Evolutionary conservation across 2,329 filamentous ascomycete genomes (phyloP), one percentile per base, ranked within the genome.

Genomic region (Xylaria sp.): DNA sequence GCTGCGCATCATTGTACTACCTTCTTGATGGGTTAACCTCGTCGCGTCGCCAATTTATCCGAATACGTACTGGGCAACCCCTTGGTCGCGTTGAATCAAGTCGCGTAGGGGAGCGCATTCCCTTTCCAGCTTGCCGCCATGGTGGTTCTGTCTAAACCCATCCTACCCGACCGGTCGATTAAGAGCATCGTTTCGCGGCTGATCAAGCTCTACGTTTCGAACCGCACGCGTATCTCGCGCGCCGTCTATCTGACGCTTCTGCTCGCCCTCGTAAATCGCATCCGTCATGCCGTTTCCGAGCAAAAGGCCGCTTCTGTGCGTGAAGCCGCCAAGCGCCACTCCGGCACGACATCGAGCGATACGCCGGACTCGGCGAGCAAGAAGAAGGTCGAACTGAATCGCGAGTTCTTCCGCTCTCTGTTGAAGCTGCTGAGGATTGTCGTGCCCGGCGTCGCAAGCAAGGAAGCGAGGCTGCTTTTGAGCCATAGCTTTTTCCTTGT

Each of bases 401-500:
- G 94, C 76, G 95, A 98, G 72, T 90, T 90, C 81, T 88, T 89
- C 80, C 89, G 90, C 73, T 94, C 91, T 69, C 82, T 99, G 74
- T 83, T 96, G 73, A 87, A 91, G 48, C 82, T 99, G 76, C 80
- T 98, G 73, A 90, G 87, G 80, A 97, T 99, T 77, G 94, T 97
- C 57, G 91, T 99, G 71, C 96, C 96, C 0, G 92, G 94, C 56
- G 97, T 93, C 91, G 88, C 88, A 78, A 97, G 92, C 81, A 94
- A 94, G 80, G 96, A 99, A 84, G 85, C 95, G 39, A 85, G 94
- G 72, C 83, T 99, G 75, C 84, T 99, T 67, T 86, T 95, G 75
- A 97, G 93, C 81, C 96, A 99, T 80, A 97, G 92, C 78, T 89
- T 98, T 76, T 99, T 99, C 79, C 83, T 99, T 74, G 92, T 99